Percentiles rank a stretch among this genome's conserved stretches.
Evolutionary conservation across 805 yeast genomes (phyloP).

Genomic region (Scheffersomyces ergatensis): DNA sequence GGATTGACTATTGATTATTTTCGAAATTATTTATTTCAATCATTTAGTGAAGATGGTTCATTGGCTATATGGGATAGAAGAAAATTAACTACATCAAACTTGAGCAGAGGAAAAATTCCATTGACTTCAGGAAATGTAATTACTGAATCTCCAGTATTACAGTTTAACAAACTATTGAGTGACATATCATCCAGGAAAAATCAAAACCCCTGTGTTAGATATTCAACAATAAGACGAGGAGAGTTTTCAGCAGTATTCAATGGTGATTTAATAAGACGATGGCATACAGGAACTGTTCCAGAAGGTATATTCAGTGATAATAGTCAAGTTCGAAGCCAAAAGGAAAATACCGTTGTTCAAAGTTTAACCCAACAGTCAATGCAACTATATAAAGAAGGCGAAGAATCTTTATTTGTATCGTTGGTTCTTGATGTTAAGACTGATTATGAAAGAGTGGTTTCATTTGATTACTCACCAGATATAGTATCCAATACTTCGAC

Average conservation of each 20-base stretch:
- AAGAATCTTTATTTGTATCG: constrained; percentile 69
- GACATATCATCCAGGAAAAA: constrained; percentile 57
- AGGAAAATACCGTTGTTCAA: neutral
- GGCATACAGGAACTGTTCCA: constrained; percentile 70
- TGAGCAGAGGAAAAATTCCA: constrained; percentile 4
- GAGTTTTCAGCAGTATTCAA: constrained; percentile 79
- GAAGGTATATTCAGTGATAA: constrained; percentile 12
- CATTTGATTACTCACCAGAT: constrained; percentile 80
- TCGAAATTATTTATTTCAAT: constrained; percentile 63
- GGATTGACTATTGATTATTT: constrained; percentile 70
- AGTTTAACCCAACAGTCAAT: constrained; percentile 33
- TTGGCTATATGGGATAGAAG: constrained; percentile 81
- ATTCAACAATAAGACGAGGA: constrained; percentile 61
- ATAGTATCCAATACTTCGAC: constrained; percentile 47
- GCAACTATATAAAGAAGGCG: constrained; percentile 35
- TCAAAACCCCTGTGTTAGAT: constrained; percentile 63
- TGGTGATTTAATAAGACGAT: constrained; percentile 74
- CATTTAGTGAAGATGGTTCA: constrained; percentile 81
- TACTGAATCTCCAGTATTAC: constrained; percentile 55
- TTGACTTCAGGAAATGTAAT: constrained; percentile 15
- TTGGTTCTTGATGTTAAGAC: constrained; percentile 73
- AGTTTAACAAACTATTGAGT: constrained; percentile 59
- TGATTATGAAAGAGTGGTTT: constrained; percentile 75
- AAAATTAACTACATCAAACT: constrained; percentile 39
- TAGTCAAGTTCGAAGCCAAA: neutral